These are phyloP conservation scores for Amylocystis lapponica DNA, from an alignment of 768 basidiomycete genomes.

Conservation along the genomic window DNA sequence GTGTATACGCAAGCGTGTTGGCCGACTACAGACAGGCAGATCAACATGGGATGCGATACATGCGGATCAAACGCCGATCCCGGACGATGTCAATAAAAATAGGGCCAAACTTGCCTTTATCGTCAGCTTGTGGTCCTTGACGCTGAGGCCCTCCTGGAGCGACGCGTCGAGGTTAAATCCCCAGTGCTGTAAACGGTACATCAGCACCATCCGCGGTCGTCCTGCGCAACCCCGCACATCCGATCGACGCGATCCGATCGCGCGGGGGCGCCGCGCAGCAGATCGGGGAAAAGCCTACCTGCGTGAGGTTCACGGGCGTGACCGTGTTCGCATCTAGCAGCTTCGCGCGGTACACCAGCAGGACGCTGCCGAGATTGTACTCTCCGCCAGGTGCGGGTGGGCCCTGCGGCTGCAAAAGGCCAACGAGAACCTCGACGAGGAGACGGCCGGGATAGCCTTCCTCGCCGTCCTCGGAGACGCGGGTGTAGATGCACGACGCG, in stretches of 20 bases:
- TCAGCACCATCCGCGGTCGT: constrained; percentile 1
- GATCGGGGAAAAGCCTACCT: constrained; percentile 38
- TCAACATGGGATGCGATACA: background rate
- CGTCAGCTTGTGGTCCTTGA: constrained; percentile 44
- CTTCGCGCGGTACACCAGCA: constrained; percentile 65
- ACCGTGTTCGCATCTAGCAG: constrained; percentile 46
- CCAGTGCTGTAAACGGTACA: constrained; percentile 51
- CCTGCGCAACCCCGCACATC: no score
- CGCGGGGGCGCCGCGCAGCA: no score
- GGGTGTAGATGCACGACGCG: constrained; percentile 46
- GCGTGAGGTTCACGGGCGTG: constrained; percentile 72
- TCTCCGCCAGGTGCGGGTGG: constrained; percentile 26
- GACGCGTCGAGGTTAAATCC: constrained; percentile 79
- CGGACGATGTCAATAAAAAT: no score
- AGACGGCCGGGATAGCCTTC: constrained; percentile 67
- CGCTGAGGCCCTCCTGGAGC: constrained; percentile 37
- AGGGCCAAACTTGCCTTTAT: constrained; percentile 31
- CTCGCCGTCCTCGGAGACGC: constrained; percentile 58
- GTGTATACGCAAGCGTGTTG: constrained; percentile 48
- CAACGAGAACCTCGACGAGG: constrained; percentile 39
- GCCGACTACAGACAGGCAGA: background rate
- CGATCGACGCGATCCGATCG: no score
- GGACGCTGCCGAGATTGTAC: constrained; percentile 55
- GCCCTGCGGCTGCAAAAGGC: constrained; percentile 26
- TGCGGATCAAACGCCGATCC: constrained; percentile 6